Evolutionary conservation across 2,329 filamentous ascomycete genomes (phyloP), one percentile per base, ranked within the genome.

Genomic region (Orbilia javanica): DNA sequence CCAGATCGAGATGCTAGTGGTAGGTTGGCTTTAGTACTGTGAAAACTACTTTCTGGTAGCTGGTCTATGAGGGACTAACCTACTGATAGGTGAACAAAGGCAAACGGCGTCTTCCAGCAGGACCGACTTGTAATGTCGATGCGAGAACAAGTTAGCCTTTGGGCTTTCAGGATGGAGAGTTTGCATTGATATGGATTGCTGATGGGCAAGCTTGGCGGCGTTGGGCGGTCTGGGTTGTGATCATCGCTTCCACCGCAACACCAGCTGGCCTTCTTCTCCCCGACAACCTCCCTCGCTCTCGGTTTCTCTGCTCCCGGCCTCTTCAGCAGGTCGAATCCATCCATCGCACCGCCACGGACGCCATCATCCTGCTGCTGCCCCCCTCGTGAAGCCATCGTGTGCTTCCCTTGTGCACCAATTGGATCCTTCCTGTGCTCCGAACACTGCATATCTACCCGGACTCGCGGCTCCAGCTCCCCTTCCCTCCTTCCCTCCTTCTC

Each of bases 221-320:
- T 75, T 75, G 71, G 31, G 55, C 34, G 8, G 63, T 31, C 44
- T 64, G 53, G 60, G 34, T 50, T 66, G 60, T 60, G 67, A 62
- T 57, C 55, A 71, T 72, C 62, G 60, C 18, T 48, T 63, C 39
- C n/a, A 10, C 34, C 25, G 60, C 69, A 73, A 73, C 69, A 73
- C 68, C 57, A 72, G 48, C 25, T 67, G 64, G 48, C 64, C 65
- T 57, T 39, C 29, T 52, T 39, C 25, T 48, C 39, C 46, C 65
- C 25, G 34, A 60, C 34, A 67, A 67, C 64, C 36, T 65, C 53
- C 10, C 34, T 39, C 42, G 36, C 15, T n/a, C 42, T 46, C 42
- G n/a, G n/a, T 25, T 50, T 25, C 46, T 50, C 46, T 50, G 20
- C 57, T 44, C 22, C 25, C n/a, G 46, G 31, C 4, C 50, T 55